Percentiles rank a stretch among this genome's conserved stretches.
Evolutionary conservation across 1,139 yeast species (phyloP).

Genomic region (Saccharomyces uvarum): DNA sequence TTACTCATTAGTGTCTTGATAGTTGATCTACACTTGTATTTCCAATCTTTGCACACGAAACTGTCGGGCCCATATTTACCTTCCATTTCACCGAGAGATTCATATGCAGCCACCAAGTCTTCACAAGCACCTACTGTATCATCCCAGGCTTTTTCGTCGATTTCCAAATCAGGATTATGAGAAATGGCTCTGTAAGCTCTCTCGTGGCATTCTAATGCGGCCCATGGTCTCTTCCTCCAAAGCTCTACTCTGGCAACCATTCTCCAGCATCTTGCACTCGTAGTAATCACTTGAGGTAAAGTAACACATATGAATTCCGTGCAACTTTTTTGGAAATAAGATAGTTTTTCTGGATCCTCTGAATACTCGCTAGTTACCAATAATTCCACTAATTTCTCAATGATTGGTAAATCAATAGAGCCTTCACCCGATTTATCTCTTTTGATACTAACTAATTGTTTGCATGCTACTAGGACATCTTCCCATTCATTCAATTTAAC

Average conservation of each 20-base stretch:
- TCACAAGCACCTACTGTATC: conserved; percentile 73
- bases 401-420: conserved; percentile 65
- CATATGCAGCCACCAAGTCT: conserved; percentile 82
- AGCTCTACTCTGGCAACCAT: conserved; percentile 73
- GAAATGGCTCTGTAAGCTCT: conserved; percentile 73
- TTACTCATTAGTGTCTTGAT: conserved; percentile 71
- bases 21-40: conserved; percentile 67
- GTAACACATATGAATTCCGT: conserved; percentile 59
- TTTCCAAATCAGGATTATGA: conserved; percentile 57
- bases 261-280: conserved; percentile 75
- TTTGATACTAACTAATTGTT: conserved; percentile 50
- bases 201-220: conserved; percentile 76
- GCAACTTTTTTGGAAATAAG: conserved; percentile 60
- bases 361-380: conserved; percentile 50
- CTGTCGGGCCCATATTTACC: conserved; percentile 83
- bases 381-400: conserved; percentile 66
- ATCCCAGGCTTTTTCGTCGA: conserved; percentile 61
- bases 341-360: conserved; percentile 22
- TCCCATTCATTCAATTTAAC: conserved; percentile 77
- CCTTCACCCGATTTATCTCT: conserved; percentile 51
- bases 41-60: conserved; percentile 86
- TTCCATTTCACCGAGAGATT: conserved; percentile 74
- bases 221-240: conserved; percentile 87
- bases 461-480: conserved; percentile 70
- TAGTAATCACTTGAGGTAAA: conserved; percentile 61